Evolutionary conservation across 164 flowering plant species (phyloP).

Genomic region (Taxillus chinensis): DNA sequence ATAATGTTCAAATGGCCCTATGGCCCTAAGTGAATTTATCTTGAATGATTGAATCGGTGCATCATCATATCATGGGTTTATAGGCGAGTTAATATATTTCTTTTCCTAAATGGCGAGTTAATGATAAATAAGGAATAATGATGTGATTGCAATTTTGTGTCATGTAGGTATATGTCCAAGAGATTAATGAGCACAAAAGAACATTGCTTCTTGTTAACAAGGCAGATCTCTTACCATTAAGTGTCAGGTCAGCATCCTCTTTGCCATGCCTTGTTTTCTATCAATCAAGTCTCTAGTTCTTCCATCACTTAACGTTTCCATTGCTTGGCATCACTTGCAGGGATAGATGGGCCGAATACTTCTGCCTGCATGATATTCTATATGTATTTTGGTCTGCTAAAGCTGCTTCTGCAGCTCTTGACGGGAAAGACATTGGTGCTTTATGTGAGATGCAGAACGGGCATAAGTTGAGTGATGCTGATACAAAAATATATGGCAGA

Average conservation of each 20-base stretch:
- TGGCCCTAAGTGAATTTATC: too few species aligned
- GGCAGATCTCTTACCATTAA: conserved; percentile 82
- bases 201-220: conserved; percentile 87
- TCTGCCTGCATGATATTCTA: conserved; percentile 51
- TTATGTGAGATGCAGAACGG: conserved; percentile 18
- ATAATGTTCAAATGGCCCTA: too few species aligned
- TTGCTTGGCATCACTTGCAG: conserved; percentile 26
- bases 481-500: conserved; percentile 62
- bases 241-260: conserved; percentile 40
- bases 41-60: too few species aligned
- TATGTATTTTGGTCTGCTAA: conserved; percentile 95
- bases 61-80: too few species aligned
- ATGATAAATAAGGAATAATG: background rate
- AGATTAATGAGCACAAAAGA: conserved; percentile 68
- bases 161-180: conserved; percentile 65
- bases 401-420: conserved; percentile 74
- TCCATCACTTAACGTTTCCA: background rate
- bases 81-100: too few species aligned
- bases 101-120: too few species aligned
- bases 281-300: conserved; percentile 1
- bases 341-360: conserved; percentile 79
- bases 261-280: background rate
- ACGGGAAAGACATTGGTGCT: conserved; percentile 41
- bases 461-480: conserved; percentile 23
- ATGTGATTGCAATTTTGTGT: background rate